Conservation (phyloP, 139 green algal genomes). For the Chlorella sp. region DNA sequence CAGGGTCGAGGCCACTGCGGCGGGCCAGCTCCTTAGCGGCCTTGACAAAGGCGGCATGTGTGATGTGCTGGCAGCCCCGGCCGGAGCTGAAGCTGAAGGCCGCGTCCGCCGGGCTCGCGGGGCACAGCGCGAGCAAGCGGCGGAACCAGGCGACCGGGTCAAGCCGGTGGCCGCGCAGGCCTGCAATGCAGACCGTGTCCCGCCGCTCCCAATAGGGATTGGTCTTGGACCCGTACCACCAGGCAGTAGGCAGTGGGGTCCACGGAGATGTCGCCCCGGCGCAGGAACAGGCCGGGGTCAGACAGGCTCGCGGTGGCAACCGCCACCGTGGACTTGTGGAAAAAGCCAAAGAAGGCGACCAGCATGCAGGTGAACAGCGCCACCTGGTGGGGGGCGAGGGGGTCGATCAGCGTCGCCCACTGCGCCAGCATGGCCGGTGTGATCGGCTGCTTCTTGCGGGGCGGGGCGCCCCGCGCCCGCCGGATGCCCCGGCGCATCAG, state of each 20-base stretch:
- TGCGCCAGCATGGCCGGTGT: background rate
- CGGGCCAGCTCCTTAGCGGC: background rate
- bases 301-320: background rate
- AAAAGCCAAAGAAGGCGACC: slow-evolving; percentile 10
- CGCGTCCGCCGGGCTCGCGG: background rate
- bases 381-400: background rate
- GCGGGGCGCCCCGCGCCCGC: background rate
- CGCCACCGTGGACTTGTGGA: background rate
- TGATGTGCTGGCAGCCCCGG: background rate
- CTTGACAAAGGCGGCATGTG: background rate
- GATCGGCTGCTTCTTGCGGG: background rate
- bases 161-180: background rate
- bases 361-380: background rate
- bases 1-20: background rate
- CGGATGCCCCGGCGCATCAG: background rate
- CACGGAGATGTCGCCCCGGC: background rate
- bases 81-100: background rate
- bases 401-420: background rate
- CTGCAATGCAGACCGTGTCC: background rate
- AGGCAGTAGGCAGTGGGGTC: background rate
- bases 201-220: background rate
- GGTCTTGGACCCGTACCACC: background rate
- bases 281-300: background rate
- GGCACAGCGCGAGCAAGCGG: background rate
- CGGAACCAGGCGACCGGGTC: background rate